phyloP scores from a whole-genome alignment of 2,329 filamentous ascomycete genomes.

The Ophiostoma tasmaniense region DNA sequence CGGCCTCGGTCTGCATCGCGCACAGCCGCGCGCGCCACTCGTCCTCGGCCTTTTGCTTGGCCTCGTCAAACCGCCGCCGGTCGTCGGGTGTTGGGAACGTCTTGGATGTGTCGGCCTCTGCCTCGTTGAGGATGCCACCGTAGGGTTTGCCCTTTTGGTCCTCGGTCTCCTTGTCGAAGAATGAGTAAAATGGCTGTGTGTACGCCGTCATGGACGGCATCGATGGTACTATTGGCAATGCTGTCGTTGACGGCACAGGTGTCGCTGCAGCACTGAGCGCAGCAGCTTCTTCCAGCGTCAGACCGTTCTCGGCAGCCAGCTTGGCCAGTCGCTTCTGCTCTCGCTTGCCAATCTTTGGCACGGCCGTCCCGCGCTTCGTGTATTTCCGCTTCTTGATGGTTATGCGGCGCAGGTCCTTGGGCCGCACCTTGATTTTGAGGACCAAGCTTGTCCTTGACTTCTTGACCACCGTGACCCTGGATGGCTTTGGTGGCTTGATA shows the following conservation, averaged over 20 bases:
- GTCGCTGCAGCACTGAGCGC: not conserved
- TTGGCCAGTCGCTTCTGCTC: constrained; percentile 15
- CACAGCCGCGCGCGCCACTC: constrained; percentile 68
- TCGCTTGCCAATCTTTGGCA: constrained; percentile 26
- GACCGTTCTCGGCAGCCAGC: constrained; percentile 7
- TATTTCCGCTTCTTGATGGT: constrained; percentile 48
- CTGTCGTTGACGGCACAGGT: not conserved
- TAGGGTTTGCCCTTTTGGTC: constrained; percentile 91
- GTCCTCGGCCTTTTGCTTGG: constrained; percentile 83
- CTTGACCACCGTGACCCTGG: constrained; percentile 35
- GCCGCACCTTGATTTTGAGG: constrained; percentile 50
- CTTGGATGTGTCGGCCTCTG: constrained; percentile 82
- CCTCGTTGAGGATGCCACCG: constrained; percentile 81
- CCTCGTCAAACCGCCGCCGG: constrained; percentile 78
- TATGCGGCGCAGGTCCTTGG: constrained; percentile 52
- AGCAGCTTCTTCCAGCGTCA: not conserved
- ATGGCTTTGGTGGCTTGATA: constrained; percentile 36
- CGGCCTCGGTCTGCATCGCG: constrained; percentile 56
- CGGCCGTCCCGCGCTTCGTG: constrained; percentile 39
- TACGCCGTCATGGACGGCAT: constrained; percentile 35
- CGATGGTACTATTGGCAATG: not conserved
- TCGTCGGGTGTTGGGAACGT: constrained; percentile 76
- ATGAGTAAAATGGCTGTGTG: constrained; percentile 75
- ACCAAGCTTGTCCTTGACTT: constrained; percentile 40
- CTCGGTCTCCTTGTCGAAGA: constrained; percentile 81